phyloP scores from a whole-genome alignment of 1,139 yeast species.

The Candida tropicalis region DNA sequence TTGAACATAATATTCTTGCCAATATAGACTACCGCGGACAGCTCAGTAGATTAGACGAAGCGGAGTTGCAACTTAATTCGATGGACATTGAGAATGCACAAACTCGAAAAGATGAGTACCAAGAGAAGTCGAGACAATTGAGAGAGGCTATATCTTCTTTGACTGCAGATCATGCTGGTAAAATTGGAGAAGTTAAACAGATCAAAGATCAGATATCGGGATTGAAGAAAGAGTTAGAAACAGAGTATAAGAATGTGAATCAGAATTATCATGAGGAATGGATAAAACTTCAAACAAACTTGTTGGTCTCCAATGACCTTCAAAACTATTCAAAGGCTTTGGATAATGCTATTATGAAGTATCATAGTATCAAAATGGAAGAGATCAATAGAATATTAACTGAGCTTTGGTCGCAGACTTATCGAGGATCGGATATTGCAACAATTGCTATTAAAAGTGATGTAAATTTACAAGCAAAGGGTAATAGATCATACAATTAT shows the following conservation, averaged over 20 bases:
- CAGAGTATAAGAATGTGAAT: conserved; percentile 74
- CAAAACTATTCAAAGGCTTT: conserved; percentile 81
- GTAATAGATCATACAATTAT: conserved; percentile 81
- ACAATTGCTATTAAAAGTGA: conserved; percentile 86
- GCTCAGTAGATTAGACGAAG: conserved; percentile 28
- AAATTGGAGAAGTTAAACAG: conserved; percentile 84
- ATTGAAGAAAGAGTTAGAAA: conserved; percentile 57
- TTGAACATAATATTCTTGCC: conserved; percentile 40
- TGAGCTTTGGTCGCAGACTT: conserved; percentile 92
- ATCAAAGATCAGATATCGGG: conserved; percentile 69
- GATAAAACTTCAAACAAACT: conserved; percentile 75
- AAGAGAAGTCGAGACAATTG: conserved; percentile 55
- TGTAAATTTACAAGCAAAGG: conserved; percentile 57
- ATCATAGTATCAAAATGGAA: conserved; percentile 88
- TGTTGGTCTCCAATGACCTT: conserved; percentile 82
- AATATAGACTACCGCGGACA: conserved; percentile 42
- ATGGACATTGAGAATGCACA: conserved; percentile 64
- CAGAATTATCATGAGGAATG: conserved; percentile 67
- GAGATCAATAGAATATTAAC: conserved; percentile 87
- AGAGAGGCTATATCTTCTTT: conserved; percentile 58
- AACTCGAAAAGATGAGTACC: conserved; percentile 62
- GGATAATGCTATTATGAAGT: conserved; percentile 92
- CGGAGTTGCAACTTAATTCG: conserved; percentile 29
- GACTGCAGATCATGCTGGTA: conserved; percentile 73
- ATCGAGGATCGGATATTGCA: conserved; percentile 94